Percentiles rank a stretch among this genome's conserved stretches.
Evolutionary conservation across 2,329 filamentous ascomycete genomes (phyloP).

Genomic region (Calonectria naviculata): DNA sequence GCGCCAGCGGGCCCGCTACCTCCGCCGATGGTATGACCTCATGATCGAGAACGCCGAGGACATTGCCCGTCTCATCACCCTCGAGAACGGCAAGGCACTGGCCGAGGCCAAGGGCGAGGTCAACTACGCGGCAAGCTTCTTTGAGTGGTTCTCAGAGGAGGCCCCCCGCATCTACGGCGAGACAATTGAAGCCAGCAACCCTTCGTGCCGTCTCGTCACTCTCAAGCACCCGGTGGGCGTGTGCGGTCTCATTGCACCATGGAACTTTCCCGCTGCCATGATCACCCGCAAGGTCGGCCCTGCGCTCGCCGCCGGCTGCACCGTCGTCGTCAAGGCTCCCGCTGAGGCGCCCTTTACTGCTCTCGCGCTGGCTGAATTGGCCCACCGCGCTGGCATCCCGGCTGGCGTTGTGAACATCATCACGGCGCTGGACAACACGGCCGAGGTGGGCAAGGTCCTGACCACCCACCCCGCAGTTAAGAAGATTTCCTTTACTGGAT

Average conservation of each 20-base stretch:
- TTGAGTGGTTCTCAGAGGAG: constrained; percentile 74
- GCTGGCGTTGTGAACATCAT: constrained; percentile 89
- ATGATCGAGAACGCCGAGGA: constrained; percentile 75
- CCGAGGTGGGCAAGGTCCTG: constrained; percentile 74
- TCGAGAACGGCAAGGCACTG: constrained; percentile 78
- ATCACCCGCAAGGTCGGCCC: constrained; percentile 59
- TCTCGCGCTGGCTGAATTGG: constrained; percentile 85
- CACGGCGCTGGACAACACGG: constrained; percentile 80
- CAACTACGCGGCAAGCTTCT: constrained; percentile 68
- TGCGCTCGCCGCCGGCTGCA: constrained; percentile 77
- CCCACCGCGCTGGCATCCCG: constrained; percentile 85
- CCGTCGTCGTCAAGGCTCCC: constrained; percentile 86
- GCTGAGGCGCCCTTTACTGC: constrained; percentile 91
- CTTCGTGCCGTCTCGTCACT: constrained; percentile 63
- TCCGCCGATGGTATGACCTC: constrained; percentile 75
- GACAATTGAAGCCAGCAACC: constrained; percentile 66
- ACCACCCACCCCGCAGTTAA: constrained; percentile 58
- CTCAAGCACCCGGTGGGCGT: constrained; percentile 48
- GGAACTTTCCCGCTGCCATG: constrained; percentile 72
- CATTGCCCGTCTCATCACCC: constrained; percentile 74
- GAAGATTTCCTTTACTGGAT: constrained; percentile 81
- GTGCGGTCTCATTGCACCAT: constrained; percentile 48
- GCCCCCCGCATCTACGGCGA: constrained; percentile 61
- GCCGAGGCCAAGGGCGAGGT: constrained; percentile 70
- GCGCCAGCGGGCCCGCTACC: constrained; percentile 67